Conservation (phyloP, 495 filamentous ascomycete genomes). For the Penicillium daleae region DNA sequence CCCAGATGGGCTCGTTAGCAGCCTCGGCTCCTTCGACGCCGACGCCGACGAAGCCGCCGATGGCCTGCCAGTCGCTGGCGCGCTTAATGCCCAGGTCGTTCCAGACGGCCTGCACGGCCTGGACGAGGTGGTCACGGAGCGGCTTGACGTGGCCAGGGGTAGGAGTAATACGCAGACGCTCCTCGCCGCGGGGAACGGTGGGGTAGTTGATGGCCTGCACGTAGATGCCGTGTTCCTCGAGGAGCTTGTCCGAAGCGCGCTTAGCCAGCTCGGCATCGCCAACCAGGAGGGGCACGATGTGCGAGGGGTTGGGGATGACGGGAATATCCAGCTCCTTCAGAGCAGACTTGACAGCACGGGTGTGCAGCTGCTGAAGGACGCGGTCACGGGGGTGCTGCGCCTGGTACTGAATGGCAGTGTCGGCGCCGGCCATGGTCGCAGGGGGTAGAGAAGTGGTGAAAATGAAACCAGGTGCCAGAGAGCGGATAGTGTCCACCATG, state of each 20-base stretch:
- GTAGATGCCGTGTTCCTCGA: constrained; percentile 89
- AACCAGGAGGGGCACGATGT: constrained; percentile 93
- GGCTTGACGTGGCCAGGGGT: constrained; percentile 87
- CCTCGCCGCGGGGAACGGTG: constrained; percentile 93
- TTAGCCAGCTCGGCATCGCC: constrained; percentile 94
- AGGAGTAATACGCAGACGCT: constrained; percentile 91
- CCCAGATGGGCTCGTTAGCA: constrained; percentile 76
- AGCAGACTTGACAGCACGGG: constrained; percentile 83
- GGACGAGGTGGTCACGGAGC: constrained; percentile 82
- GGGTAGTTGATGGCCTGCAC: constrained; percentile 99
- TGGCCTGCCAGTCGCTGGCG: constrained; percentile 83
- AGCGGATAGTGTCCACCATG: constrained; percentile 94
- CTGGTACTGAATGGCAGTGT: constrained; percentile 92
- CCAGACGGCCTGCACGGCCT: constrained; percentile 87
- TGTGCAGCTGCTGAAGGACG: constrained; percentile 91
- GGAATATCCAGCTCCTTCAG: constrained; percentile 81
- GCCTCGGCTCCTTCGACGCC: constrained; percentile 66
- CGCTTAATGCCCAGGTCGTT: constrained; percentile 84
- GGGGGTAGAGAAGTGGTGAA: constrained; percentile 97
- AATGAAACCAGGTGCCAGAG: constrained; percentile 95
- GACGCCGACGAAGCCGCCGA: constrained; percentile 93
- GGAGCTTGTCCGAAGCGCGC: constrained; percentile 82
- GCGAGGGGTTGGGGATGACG: constrained; percentile 97
- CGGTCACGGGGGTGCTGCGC: constrained; percentile 78
- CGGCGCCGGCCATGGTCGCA: constrained; percentile 94